A percentile compares a stretch with the other conserved stretches of the same genome.
Conservation (phyloP, 805 yeast genomes). For the Hanseniaspora lachancei region DNA sequence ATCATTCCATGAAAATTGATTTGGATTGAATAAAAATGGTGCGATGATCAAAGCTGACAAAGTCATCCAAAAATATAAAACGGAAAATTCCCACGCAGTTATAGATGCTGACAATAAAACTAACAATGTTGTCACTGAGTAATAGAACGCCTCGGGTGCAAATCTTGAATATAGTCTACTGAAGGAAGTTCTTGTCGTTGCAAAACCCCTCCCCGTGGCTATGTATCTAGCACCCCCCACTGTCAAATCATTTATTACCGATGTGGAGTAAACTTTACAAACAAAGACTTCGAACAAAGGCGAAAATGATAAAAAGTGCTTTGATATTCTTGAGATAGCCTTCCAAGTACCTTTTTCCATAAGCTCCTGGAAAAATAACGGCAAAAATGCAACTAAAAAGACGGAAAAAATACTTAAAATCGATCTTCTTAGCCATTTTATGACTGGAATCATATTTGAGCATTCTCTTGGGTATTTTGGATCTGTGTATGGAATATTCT, state of each 20-base stretch:
- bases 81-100: slow-evolving; percentile 81
- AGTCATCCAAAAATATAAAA: slow-evolving; percentile 97
- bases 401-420: slow-evolving; percentile 70
- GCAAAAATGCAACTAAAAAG: slow-evolving; percentile 67
- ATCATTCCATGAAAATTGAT: slow-evolving; percentile 92
- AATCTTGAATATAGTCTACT: slow-evolving; percentile 61
- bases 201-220: slow-evolving; percentile 78
- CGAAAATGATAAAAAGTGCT: slow-evolving; percentile 57
- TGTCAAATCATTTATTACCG: slow-evolving; percentile 56
- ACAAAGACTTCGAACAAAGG: slow-evolving; percentile 76
- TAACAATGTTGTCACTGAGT: slow-evolving; percentile 67
- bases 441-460: slow-evolving; percentile 57
- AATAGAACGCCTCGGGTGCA: slow-evolving; percentile 69
- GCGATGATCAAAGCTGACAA: slow-evolving; percentile 75
- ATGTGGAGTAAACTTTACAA: slow-evolving; percentile 63
- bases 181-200: slow-evolving; percentile 67
- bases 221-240: slow-evolving; percentile 82
- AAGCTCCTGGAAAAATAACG: slow-evolving; percentile 64
- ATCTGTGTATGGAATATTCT: slow-evolving; percentile 54
- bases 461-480: slow-evolving; percentile 55
- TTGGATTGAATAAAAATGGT: slow-evolving; percentile 93
- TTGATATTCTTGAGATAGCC: slow-evolving; percentile 53
- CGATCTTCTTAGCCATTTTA: slow-evolving; percentile 73
- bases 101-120: slow-evolving; percentile 61
- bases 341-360: slow-evolving; percentile 73